Conservation (phyloP, 352 stramenopile genomes). For the Plasmopara halstedii region DNA sequence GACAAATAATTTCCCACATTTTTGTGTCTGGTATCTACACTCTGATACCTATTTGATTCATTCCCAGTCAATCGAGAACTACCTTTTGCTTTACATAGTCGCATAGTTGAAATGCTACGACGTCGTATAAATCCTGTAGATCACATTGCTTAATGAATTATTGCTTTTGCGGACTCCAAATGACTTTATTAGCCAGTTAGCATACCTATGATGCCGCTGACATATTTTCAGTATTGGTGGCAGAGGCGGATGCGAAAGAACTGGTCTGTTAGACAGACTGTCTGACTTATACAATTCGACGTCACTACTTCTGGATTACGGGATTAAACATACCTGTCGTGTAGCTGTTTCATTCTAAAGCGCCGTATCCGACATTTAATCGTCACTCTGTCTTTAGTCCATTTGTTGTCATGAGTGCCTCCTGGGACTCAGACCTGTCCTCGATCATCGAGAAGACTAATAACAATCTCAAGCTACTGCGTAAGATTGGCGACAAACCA, state of each 20-base stretch:
- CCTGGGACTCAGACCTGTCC: slow-evolving; percentile 78
- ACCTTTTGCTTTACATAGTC: too few relatives aligned
- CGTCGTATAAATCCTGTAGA: too few relatives aligned
- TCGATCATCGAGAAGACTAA: slow-evolving; percentile 87
- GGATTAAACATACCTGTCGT: neutral
- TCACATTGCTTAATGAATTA: too few relatives aligned
- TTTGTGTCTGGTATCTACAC: too few relatives aligned
- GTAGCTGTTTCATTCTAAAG: slow-evolving; percentile 1
- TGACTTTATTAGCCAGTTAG: too few relatives aligned
- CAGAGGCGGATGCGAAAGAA: slow-evolving; percentile 8
- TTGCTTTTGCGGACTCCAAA: too few relatives aligned
- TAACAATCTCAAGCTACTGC: slow-evolving; percentile 79
- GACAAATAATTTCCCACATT: too few relatives aligned
- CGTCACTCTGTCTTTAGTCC: slow-evolving; percentile 2
- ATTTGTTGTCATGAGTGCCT: slow-evolving; percentile 44
- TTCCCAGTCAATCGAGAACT: too few relatives aligned
- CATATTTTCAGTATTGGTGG: slow-evolving; percentile 9
- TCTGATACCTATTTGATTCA: too few relatives aligned
- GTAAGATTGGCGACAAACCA: slow-evolving; percentile 71
- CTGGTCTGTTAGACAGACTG: slow-evolving; percentile 1
- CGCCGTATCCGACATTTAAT: slow-evolving; percentile 2
- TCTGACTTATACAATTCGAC: slow-evolving; percentile 9
- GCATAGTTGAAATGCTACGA: too few relatives aligned
- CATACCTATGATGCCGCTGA: too few relatives aligned
- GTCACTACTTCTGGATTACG: slow-evolving; percentile 6